Conservation (phyloP, 495 filamentous ascomycete genomes). For the Hypoxylon lienhwacheense region DNA sequence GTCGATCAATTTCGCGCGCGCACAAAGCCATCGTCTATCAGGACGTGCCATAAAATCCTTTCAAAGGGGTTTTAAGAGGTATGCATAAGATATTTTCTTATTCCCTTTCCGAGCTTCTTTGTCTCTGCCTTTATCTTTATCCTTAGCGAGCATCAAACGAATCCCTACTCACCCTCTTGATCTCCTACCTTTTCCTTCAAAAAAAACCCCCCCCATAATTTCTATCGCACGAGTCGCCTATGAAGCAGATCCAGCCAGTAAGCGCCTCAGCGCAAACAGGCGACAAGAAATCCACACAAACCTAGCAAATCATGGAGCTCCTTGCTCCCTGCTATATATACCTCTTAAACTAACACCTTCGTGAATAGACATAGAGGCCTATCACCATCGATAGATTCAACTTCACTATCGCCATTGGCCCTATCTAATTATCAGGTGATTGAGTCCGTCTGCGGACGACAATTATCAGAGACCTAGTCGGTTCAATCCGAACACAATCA, state of each 20-base stretch:
- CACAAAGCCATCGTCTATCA: constrained; percentile 18
- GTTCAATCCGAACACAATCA: constrained; percentile 44
- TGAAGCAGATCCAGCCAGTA: constrained; percentile 37
- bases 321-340: constrained; percentile 35
- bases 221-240: constrained; percentile 7
- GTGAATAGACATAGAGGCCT: constrained; percentile 48
- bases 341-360: constrained; percentile 41
- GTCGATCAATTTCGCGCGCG: constrained; percentile 5
- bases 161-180: constrained; percentile 2
- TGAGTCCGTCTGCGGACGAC: constrained; percentile 50
- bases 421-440: constrained; percentile 52
- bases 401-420: constrained; percentile 50
- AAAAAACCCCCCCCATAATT: constrained; percentile 16
- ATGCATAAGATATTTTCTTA: constrained; percentile 17
- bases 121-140: constrained; percentile 9
- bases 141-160: constrained; percentile 13
- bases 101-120: constrained; percentile 2
- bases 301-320: constrained; percentile 52
- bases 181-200: constrained; percentile 6
- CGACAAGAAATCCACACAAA: constrained; percentile 32
- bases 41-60: too few species aligned
- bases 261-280: constrained; percentile 38
- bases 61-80: constrained; percentile 17
- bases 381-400: constrained; percentile 46
- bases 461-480: constrained; percentile 42